Evolutionary conservation across 495 filamentous ascomycete genomes (phyloP), one percentile per base, ranked within the genome.

Genomic region (Annulohypoxylon moriforme): DNA sequence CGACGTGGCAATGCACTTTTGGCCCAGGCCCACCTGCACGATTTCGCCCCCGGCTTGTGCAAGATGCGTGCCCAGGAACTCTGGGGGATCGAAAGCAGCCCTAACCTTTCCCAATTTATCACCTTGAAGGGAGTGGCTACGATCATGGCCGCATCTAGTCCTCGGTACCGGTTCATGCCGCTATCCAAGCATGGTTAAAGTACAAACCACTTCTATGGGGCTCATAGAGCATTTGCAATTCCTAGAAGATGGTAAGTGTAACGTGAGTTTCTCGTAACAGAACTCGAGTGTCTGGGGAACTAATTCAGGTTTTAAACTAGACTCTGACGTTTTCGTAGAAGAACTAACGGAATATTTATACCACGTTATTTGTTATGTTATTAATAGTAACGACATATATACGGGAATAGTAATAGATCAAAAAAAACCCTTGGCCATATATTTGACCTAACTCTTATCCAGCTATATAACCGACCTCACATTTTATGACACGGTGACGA

Each of bases 21-120:
- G 71, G 71, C 67, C 67, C 31, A 67, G 71, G 71, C 71, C 71
- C 71, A 74, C 71, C 63, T 71, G 71, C 67, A 70, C 67, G 63
- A 74, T 67, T 70, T 74, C 63, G 67, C 67, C 71, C 71, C 71
- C 64, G 60, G 62, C 62, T 70, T 71, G 67, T 63, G 61, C 59
- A 62, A 67, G 61, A 70, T 74, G 61, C 56, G 57, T 74, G 62
- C 64, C 42, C 31, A 67, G 57, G 67, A 71, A 74, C 36, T 67
- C 59, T 67, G 62, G 71, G 64, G 67, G 67, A 71, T 64, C 60
- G 62, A 66, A 52, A 29, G 44, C 34, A 44, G 60, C 55, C 66
- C 40, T 69, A 49, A n/a, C 52, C 20, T 66, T 64, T 61, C 66
- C 71, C 34, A 68, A 69, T 53, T 66, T 52, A 66, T 59, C 61